Evolutionary conservation across 176 grass and related monocot species (phyloP), one percentile per base, ranked within the genome.

Genomic region (Oryza glaberrima): DNA sequence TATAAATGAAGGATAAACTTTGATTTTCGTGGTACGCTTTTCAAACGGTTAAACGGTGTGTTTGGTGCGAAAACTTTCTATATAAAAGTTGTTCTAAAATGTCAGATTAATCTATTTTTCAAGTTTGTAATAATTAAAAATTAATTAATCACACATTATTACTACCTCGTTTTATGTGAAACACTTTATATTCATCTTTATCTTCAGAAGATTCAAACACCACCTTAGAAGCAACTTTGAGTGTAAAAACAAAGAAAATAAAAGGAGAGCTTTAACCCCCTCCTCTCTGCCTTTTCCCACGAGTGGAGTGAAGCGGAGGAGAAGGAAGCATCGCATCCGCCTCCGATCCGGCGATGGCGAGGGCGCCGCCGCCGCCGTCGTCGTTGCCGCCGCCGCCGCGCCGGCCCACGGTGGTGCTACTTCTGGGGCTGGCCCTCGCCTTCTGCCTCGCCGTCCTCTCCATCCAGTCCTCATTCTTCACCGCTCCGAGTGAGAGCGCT

Each of bases 381-480:
- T 14, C 47, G 47, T 48, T 12, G 47, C 14, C 70, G 43, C 60
- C 70, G 43, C 60, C 51, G 43, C 70, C 69, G 73, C 88, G 95
- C 28, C 85, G 83, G 60, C 86, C 93, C 30, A 84, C 91, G 34
- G 96, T 95, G 61, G 41, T 86, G 68, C 19, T 95, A 86, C 96
- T 98, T n/a, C 89, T 98, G 34, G 86, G 87, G 44, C 80, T 89
- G 19, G 87, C 89, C 58, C 87, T 98, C 49, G 85, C 81, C 48
- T 95, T 95, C 93, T 95, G 91, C 85, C 72, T 92, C 76, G 35
- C 88, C 19, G 83, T 95, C 38, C 87, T 98, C 86, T 92, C 74
- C 91, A 94, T 98, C 87, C 96, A 95, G 84, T 98, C 91, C 47
- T 92, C 91, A 2, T 83, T 87, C 78, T 96, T 95, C 91, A 90